Conservation (phyloP, 1,139 yeast species). For the Pichia kudriavzevii region DNA sequence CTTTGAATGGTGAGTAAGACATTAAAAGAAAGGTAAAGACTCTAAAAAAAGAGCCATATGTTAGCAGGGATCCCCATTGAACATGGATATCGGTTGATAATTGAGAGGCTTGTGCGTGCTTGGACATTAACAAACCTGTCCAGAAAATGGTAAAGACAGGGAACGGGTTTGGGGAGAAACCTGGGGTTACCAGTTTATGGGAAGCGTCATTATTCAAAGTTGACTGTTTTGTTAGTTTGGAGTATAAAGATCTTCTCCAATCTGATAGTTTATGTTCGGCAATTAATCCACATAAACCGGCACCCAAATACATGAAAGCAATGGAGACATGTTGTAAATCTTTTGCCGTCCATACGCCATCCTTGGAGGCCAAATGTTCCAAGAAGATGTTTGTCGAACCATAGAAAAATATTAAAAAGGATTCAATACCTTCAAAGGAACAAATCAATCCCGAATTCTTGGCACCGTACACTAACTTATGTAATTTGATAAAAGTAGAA, state of each 20-base stretch:
- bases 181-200: slow-evolving; percentile 46
- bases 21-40: slow-evolving; percentile 57
- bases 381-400: slow-evolving; percentile 83
- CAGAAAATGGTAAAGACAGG: slow-evolving; percentile 89
- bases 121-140: slow-evolving; percentile 97
- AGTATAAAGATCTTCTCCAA: slow-evolving; percentile 41
- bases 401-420: slow-evolving; percentile 71
- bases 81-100: slow-evolving; percentile 73
- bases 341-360: slow-evolving; percentile 82
- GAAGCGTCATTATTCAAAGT: neutral
- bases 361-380: slow-evolving; percentile 74
- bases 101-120: slow-evolving; percentile 77
- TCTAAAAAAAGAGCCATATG: slow-evolving; percentile 73
- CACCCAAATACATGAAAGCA: slow-evolving; percentile 89
- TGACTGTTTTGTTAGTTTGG: slow-evolving; percentile 22
- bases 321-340: slow-evolving; percentile 93
- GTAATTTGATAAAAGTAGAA: slow-evolving; percentile 6
- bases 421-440: slow-evolving; percentile 83
- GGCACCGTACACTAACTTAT: slow-evolving; percentile 1
- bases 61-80: slow-evolving; percentile 86
- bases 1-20: slow-evolving; percentile 41
- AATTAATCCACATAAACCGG: slow-evolving; percentile 85
- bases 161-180: slow-evolving; percentile 84
- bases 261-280: slow-evolving; percentile 51
- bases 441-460: slow-evolving; percentile 29